phyloP scores from a whole-genome alignment of 371 early-diverging fungal genomes.

The Mortierella sp. region DNA sequence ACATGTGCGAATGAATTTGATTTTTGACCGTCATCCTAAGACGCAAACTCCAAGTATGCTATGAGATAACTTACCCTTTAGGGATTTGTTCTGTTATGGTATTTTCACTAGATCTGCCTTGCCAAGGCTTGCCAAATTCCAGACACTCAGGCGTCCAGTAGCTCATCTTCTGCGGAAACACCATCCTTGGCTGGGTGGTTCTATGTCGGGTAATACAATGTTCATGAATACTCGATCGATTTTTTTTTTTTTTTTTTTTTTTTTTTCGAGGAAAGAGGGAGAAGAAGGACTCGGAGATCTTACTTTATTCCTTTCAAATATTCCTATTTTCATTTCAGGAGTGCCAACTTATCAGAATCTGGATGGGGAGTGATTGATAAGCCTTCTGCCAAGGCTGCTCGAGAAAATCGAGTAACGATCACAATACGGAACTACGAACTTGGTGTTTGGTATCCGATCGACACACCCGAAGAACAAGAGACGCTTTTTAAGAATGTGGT shows the following conservation, averaged over 20 bases:
- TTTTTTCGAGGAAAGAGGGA: too few relatives aligned
- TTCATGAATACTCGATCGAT: background rate
- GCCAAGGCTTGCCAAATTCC: slow-evolving; percentile 8
- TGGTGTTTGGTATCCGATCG: slow-evolving; percentile 30
- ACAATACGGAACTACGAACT: slow-evolving; percentile 46
- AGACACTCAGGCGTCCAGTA: background rate
- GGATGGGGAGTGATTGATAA: slow-evolving; percentile 33
- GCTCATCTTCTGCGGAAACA: background rate
- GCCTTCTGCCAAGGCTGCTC: background rate
- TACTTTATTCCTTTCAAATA: too few relatives aligned
- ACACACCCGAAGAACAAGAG: slow-evolving; percentile 36
- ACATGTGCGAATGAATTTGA: background rate
- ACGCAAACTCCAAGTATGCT: background rate
- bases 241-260: background rate
- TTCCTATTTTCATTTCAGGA: slow-evolving; percentile 8
- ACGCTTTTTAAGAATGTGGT: background rate
- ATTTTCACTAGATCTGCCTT: slow-evolving; percentile 4
- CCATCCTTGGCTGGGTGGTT: slow-evolving; percentile 27
- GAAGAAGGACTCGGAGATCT: too few relatives aligned
- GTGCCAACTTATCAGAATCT: slow-evolving; percentile 46
- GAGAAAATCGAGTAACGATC: background rate
- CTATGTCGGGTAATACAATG: slow-evolving; percentile 43
- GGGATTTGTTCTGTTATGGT: background rate
- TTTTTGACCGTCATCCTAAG: background rate
- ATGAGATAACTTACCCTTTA: too few relatives aligned